Conservation (phyloP, 2,329 filamentous ascomycete species). For the Apiospora rasikravindrae region DNA sequence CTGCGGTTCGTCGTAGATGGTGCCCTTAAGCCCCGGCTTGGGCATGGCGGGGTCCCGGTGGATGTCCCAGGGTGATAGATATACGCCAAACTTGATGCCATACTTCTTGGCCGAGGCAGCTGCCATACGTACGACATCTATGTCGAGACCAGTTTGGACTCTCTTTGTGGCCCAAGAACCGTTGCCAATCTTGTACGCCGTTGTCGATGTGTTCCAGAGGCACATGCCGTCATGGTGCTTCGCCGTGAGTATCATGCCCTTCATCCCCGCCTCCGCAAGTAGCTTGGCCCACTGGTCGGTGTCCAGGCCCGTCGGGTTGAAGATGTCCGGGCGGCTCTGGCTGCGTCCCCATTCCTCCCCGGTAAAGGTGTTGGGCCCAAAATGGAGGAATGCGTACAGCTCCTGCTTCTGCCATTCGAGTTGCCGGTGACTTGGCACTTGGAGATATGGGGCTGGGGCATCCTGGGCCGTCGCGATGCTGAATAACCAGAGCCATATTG, state of each 20-base stretch:
- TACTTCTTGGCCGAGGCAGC: slow-evolving; percentile 39
- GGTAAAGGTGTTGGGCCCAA: not conserved
- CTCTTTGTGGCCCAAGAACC: slow-evolving; percentile 39
- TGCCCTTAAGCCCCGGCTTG: slow-evolving; percentile 36
- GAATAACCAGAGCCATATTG: not conserved
- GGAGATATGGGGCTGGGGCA: not conserved
- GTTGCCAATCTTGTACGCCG: slow-evolving; percentile 40
- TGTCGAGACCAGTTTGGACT: slow-evolving; percentile 31
- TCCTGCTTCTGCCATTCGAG: not conserved
- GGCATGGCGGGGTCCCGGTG: slow-evolving; percentile 43
- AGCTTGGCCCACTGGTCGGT: slow-evolving; percentile 47
- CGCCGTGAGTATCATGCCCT: slow-evolving; percentile 42
- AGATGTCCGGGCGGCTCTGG: slow-evolving; percentile 37
- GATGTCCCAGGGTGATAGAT: slow-evolving; percentile 44
- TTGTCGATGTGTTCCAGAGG: slow-evolving; percentile 41
- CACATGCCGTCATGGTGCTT: slow-evolving; percentile 45
- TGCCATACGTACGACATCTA: slow-evolving; percentile 40
- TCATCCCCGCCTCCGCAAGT: slow-evolving; percentile 37
- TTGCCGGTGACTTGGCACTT: not conserved
- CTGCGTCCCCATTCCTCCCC: not conserved
- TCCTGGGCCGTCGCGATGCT: not conserved
- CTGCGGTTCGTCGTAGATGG: slow-evolving; percentile 41
- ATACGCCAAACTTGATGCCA: slow-evolving; percentile 42
- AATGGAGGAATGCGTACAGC: not conserved
- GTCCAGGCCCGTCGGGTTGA: slow-evolving; percentile 49